These are phyloP conservation scores for Phytophthora pseudosyringae DNA, from an alignment of 352 stramenopile species.

Conservation along the genomic window DNA sequence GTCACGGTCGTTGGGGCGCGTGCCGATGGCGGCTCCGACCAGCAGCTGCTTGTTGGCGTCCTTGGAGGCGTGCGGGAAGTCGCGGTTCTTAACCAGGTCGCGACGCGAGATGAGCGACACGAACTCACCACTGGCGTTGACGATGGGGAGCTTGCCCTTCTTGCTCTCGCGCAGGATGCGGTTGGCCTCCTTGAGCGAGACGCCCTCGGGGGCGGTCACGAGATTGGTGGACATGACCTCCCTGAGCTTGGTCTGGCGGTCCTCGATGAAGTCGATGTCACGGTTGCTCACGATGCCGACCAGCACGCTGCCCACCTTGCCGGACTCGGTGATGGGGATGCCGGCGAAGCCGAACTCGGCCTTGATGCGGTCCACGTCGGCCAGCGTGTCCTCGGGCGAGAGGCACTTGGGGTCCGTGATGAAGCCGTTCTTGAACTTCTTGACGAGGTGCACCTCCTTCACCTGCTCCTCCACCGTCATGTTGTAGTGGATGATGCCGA, in stretches of 20 bases:
- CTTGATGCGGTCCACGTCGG: constrained; percentile 97
- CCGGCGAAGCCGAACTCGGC: constrained; percentile 96
- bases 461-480: constrained; percentile 98
- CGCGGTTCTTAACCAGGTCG: constrained; percentile 98
- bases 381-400: constrained; percentile 95
- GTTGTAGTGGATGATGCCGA: constrained; percentile 99
- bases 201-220: constrained; percentile 94
- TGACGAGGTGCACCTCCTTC: constrained; percentile 94
- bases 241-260: constrained; percentile 87
- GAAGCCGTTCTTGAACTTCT: constrained; percentile 99
- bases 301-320: constrained; percentile 97
- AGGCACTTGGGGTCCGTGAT: constrained; percentile 98
- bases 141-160: constrained; percentile 99
- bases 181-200: constrained; percentile 97
- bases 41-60: constrained; percentile 99
- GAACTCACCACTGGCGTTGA: constrained; percentile 98
- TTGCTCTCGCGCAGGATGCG: constrained; percentile 98
- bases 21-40: constrained; percentile 98
- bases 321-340: constrained; percentile 98
- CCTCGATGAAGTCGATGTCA: constrained; percentile 99
- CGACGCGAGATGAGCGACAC: constrained; percentile 98
- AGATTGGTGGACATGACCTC: constrained; percentile 92
- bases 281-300: constrained; percentile 99
- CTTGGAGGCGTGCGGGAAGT: constrained; percentile 97
- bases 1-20: constrained; percentile 95